Evolutionary conservation across 2,329 filamentous ascomycete species (phyloP), one percentile per base, ranked within the genome.

Genomic region (Fusarium sacchari): DNA sequence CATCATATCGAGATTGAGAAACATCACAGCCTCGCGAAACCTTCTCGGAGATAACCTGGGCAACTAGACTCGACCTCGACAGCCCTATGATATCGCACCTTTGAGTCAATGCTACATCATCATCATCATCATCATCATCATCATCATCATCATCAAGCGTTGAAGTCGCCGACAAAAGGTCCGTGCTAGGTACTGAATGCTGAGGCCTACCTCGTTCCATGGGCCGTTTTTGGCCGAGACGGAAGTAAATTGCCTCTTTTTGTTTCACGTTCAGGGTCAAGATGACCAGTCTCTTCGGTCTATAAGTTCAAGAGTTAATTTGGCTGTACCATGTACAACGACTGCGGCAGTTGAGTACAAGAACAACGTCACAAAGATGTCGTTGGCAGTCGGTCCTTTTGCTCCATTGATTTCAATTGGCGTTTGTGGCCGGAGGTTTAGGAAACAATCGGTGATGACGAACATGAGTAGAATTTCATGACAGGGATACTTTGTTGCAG

Each of bases 231-330:
- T 57, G 12, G 47, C 17, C 44, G 34, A 50, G 53, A 17, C 26
- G 32, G 52, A 34, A 67, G 43, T 37, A n/a, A 42, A 40, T 53
- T 68, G 47, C 49, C 37, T 68, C 28, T 49, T 30, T 36, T 50
- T 34, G 65, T 73, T 71, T 69, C 69, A 73, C 59, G 50, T 63
- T 64, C 49, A 65, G 40, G 39, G 57, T 59, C 36, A 43, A 18
- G 56, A 50, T 73, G 75, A 60, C 69, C 52, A 68, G 58, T 73
- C 75, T 73, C 60, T 65, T 24, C 44, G n/a, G 47, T 67, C 46
- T 52, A 30, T 52, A 56, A 44, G 42, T 65, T 64, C 65, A 44
- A 67, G 44, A 46, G 46, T 62, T 62, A 55, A 37, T 39, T 36
- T 42, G 57, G 37, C 44, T 50, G 61, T 73, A 47, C 67, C 56